A percentile compares a stretch with the other conserved stretches of the same genome.
phyloP scores from a whole-genome alignment of 75 land plant species.

The Gnetum montanum region DNA sequence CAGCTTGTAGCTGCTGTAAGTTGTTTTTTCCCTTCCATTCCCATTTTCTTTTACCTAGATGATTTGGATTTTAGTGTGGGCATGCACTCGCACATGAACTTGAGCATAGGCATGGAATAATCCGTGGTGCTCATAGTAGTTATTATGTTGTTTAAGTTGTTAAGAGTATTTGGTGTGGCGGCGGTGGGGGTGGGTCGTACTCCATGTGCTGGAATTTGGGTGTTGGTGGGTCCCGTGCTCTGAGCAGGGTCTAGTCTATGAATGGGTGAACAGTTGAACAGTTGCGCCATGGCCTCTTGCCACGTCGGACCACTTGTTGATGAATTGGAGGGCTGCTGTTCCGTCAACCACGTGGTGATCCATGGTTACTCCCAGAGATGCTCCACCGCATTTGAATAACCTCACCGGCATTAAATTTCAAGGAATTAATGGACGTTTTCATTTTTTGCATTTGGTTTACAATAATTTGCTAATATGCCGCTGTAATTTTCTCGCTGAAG shows the following conservation, averaged over 20 bases:
- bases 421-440: too few relatives aligned
- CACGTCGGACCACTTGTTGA: too few relatives aligned
- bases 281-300: not conserved
- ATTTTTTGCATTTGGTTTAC: too few relatives aligned
- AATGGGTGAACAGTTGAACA: not conserved
- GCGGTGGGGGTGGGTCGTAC: not conserved
- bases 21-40: not conserved
- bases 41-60: too few relatives aligned
- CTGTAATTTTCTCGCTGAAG: too few relatives aligned
- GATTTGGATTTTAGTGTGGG: constrained; percentile 24
- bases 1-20: constrained; percentile 33
- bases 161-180: not conserved
- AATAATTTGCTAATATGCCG: too few relatives aligned
- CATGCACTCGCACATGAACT: constrained; percentile 27
- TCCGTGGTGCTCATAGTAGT: not conserved
- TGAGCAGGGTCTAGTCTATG: not conserved
- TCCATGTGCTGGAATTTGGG: not conserved
- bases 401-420: not conserved
- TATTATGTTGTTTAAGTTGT: not conserved
- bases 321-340: not conserved
- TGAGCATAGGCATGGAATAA: constrained; percentile 27
- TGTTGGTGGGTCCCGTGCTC: not conserved
- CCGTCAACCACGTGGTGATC: not conserved
- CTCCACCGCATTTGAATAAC: constrained; percentile 1
- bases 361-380: not conserved